Evolutionary conservation across 2,329 filamentous ascomycete genomes (phyloP).

Genomic region (Colletotrichum brevisporum): DNA sequence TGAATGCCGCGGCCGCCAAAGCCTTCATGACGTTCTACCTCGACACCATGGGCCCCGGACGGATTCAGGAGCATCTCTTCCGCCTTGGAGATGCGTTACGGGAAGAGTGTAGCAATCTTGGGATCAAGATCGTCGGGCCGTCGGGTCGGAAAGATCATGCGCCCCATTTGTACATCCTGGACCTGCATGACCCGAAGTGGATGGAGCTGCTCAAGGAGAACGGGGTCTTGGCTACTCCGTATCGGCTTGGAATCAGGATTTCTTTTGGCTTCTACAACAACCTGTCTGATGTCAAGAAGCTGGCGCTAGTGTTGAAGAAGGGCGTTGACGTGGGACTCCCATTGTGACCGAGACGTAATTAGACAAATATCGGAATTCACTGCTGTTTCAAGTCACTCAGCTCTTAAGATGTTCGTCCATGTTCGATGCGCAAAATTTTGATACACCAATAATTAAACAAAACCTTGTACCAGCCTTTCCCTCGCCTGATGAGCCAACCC

Average conservation of each 20-base stretch:
- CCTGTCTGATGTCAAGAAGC: conserved; percentile 42
- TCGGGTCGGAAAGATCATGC: conserved; percentile 42
- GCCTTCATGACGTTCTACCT: conserved; percentile 48
- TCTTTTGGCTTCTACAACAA: conserved; percentile 48
- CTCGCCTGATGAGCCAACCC: conserved; percentile 5
- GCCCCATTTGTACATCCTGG: conserved; percentile 49
- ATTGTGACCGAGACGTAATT: neutral
- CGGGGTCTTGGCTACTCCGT: conserved; percentile 42
- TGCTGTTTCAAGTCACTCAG: too few relatives aligned
- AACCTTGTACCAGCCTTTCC: neutral
- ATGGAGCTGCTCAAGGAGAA: conserved; percentile 40
- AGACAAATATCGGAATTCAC: too few relatives aligned
- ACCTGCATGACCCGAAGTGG: conserved; percentile 44
- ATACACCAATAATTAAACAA: neutral
- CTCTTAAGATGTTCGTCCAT: too few relatives aligned
- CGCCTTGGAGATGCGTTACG: conserved; percentile 44
- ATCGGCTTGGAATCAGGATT: conserved; percentile 46
- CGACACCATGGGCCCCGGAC: conserved; percentile 43
- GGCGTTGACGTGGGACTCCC: conserved; percentile 10
- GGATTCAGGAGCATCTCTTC: conserved; percentile 47
- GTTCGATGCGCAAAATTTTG: too few relatives aligned
- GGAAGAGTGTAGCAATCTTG: conserved; percentile 42
- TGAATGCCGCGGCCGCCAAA: conserved; percentile 43
- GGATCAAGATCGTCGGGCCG: conserved; percentile 45
- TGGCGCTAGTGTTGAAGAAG: neutral